Evolutionary conservation across 2,329 filamentous ascomycete genomes (phyloP).

Genomic region (Pestalotiopsis sp.): DNA sequence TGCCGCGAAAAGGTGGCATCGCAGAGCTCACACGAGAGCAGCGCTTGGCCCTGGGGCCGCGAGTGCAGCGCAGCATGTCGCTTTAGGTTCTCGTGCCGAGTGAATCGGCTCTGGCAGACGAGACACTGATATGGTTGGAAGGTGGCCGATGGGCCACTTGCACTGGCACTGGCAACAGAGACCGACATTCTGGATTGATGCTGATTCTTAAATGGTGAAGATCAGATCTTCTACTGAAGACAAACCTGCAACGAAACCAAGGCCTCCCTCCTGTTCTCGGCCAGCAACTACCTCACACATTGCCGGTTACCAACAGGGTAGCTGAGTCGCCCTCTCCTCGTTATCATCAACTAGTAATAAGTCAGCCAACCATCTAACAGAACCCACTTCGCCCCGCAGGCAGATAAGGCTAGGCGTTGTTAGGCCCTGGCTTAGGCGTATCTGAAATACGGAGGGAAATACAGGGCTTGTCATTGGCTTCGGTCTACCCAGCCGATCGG

Average conservation of each 20-base stretch:
- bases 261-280: background rate
- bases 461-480: background rate
- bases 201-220: background rate
- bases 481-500: background rate
- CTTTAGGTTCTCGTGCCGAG: constrained; percentile 10
- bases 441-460: background rate
- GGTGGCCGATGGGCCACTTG: background rate
- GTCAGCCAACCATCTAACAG: background rate
- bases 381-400: background rate
- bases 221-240: background rate
- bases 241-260: no score
- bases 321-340: background rate
- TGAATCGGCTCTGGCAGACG: constrained; percentile 9
- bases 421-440: background rate
- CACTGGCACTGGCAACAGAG: background rate
- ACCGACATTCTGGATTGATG: background rate
- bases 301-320: background rate
- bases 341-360: background rate
- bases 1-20: background rate
- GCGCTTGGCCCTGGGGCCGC: background rate
- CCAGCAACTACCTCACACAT: background rate
- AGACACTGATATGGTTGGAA: constrained; percentile 8
- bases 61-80: constrained; percentile 9
- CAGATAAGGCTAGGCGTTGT: background rate
- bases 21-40: background rate